phyloP scores from a whole-genome alignment of 2,329 filamentous ascomycete species.

The Venturia pyrina region DNA sequence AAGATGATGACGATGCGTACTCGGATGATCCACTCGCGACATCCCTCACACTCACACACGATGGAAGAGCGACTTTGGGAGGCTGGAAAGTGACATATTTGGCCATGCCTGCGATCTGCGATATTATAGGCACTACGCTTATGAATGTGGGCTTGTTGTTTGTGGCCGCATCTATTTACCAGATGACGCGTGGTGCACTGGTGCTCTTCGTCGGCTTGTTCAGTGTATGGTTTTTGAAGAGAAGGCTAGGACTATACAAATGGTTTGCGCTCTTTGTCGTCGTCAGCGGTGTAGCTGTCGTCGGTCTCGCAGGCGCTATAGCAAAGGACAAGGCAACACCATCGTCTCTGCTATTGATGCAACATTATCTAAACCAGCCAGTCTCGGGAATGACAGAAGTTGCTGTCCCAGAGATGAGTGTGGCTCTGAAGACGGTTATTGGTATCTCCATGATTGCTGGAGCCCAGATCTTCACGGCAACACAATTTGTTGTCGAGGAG shows the following conservation, averaged over 20 bases:
- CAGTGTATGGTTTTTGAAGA: slow-evolving; percentile 79
- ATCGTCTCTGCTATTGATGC: slow-evolving; percentile 14
- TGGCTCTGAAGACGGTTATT: slow-evolving; percentile 60
- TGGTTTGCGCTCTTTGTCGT: slow-evolving; percentile 85
- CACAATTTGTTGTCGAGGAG: slow-evolving; percentile 93
- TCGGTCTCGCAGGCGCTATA: slow-evolving; percentile 80
- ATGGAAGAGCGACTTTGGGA: slow-evolving; percentile 49
- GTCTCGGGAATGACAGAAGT: slow-evolving; percentile 27
- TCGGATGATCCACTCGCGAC: slow-evolving; percentile 33
- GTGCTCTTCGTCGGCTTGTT: slow-evolving; percentile 95
- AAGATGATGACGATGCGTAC: slow-evolving; percentile 34
- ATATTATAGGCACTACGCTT: slow-evolving; percentile 88
- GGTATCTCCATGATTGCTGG: slow-evolving; percentile 86
- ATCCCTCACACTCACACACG: slow-evolving; percentile 13
- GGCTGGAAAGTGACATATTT: slow-evolving; percentile 67
- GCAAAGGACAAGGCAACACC: slow-evolving; percentile 50
- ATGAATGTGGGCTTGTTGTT: slow-evolving; percentile 96
- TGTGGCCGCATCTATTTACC: slow-evolving; percentile 92
- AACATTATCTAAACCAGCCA: background rate
- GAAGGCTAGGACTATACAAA: slow-evolving; percentile 75
- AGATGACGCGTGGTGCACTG: slow-evolving; percentile 93
- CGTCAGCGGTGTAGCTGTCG: slow-evolving; percentile 76
- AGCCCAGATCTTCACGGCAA: slow-evolving; percentile 92
- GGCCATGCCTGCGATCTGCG: slow-evolving; percentile 79
- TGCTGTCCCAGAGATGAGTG: slow-evolving; percentile 36